These are phyloP conservation scores for Russula sp. DNA, from an alignment of 768 basidiomycete genomes.

Conservation along the genomic window DNA sequence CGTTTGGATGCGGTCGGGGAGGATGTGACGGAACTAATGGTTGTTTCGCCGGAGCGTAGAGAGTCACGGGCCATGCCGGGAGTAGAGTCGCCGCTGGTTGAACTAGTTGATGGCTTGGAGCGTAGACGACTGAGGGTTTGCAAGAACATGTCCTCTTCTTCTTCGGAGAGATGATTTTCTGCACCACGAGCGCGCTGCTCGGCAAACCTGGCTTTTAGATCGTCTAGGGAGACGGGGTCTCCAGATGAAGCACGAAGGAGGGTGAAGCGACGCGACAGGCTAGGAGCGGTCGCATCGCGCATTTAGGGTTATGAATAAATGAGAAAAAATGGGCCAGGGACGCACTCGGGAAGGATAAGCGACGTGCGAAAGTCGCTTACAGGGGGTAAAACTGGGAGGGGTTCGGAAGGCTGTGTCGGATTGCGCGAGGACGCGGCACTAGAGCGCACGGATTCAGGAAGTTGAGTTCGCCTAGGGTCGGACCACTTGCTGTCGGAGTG, in stretches of 20 bases:
- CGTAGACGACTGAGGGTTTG: slow-evolving; percentile 59
- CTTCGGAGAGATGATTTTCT: slow-evolving; percentile 65
- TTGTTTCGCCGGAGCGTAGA: slow-evolving; percentile 30
- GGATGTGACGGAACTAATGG: slow-evolving; percentile 35
- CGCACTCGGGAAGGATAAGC: slow-evolving; percentile 80
- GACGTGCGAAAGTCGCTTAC: slow-evolving; percentile 80
- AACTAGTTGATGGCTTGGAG: slow-evolving; percentile 29
- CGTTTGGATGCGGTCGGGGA: slow-evolving; percentile 48
- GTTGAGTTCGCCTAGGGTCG: slow-evolving; percentile 51
- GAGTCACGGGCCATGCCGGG: slow-evolving; percentile 16
- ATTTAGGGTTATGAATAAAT: not conserved
- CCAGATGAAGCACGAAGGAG: slow-evolving; percentile 65
- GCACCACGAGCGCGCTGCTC: slow-evolving; percentile 69
- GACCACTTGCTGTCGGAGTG: slow-evolving; percentile 62
- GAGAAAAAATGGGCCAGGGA: slow-evolving; percentile 23
- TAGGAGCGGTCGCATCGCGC: slow-evolving; percentile 30
- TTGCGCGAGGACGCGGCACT: slow-evolving; percentile 21
- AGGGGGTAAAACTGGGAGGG: slow-evolving; percentile 56
- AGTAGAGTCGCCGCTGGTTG: slow-evolving; percentile 25
- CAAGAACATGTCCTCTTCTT: slow-evolving; percentile 80
- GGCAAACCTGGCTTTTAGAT: slow-evolving; percentile 61
- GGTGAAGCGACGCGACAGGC: slow-evolving; percentile 78
- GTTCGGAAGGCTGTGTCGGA: slow-evolving; percentile 29
- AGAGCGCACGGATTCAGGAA: slow-evolving; percentile 31
- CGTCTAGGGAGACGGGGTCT: slow-evolving; percentile 58